phyloP scores from a whole-genome alignment of 2,329 filamentous ascomycete genomes.

The Hymenoscyphus occultus region DNA sequence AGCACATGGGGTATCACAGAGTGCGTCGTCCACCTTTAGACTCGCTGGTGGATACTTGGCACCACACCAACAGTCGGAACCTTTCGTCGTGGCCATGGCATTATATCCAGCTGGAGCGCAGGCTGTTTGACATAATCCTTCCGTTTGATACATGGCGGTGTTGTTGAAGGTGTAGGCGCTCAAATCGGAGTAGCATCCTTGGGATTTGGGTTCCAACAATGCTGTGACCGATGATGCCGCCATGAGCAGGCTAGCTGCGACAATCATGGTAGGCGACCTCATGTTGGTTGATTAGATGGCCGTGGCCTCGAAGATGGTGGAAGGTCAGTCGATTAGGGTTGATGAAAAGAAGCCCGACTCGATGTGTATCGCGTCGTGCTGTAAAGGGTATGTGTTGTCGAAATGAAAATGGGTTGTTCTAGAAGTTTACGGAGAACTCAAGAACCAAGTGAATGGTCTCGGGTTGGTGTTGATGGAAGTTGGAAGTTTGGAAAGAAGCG shows the following conservation, averaged over 20 bases:
- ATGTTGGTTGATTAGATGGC: slow-evolving; percentile 23
- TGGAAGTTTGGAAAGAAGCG: background rate
- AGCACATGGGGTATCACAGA: slow-evolving; percentile 30
- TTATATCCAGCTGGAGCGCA: slow-evolving; percentile 24
- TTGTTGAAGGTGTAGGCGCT: slow-evolving; percentile 28
- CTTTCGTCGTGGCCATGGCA: slow-evolving; percentile 29
- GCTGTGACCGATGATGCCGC: slow-evolving; percentile 21
- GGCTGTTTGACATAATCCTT: slow-evolving; percentile 28
- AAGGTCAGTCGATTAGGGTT: slow-evolving; percentile 13
- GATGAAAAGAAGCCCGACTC: slow-evolving; percentile 12
- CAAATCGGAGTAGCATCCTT: slow-evolving; percentile 33
- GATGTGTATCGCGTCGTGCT: slow-evolving; percentile 15
- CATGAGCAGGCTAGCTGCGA: slow-evolving; percentile 22
- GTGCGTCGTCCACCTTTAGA: slow-evolving; percentile 20
- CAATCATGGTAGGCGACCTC: slow-evolving; percentile 22
- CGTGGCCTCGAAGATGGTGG: slow-evolving; percentile 21
- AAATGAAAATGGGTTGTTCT: too few species aligned
- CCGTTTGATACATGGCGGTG: slow-evolving; percentile 31
- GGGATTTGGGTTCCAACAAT: slow-evolving; percentile 10
- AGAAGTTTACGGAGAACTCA: background rate
- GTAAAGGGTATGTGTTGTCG: background rate
- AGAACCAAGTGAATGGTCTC: slow-evolving; percentile 8
- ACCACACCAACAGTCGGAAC: slow-evolving; percentile 34
- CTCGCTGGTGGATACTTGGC: slow-evolving; percentile 27
- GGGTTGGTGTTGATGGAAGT: background rate